Evolutionary conservation across 2,329 filamentous ascomycete genomes (phyloP).

Genomic region (Penicillium hordei): DNA sequence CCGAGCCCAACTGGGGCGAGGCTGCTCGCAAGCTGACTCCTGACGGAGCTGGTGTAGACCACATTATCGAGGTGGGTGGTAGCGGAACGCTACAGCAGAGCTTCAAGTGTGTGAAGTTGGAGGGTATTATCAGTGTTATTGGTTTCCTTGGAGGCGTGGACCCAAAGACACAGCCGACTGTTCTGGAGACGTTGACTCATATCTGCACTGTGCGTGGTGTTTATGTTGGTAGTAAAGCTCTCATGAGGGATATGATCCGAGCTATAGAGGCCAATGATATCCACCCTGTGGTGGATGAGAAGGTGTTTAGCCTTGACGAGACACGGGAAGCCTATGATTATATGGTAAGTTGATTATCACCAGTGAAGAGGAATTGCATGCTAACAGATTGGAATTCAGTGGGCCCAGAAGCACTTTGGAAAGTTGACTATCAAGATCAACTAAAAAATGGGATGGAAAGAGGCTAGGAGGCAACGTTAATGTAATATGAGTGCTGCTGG

Average conservation of each 20-base stretch:
- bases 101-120: conserved; percentile 54
- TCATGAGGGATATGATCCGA: conserved; percentile 60
- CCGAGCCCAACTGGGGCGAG: conserved; percentile 59
- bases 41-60: conserved; percentile 57
- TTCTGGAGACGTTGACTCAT: conserved; percentile 52
- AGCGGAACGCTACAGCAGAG: conserved; percentile 59
- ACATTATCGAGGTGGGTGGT: conserved; percentile 67
- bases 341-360: conserved; percentile 42
- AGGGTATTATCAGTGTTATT: conserved; percentile 58
- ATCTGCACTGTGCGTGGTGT: conserved; percentile 59
- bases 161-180: conserved; percentile 50
- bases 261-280: conserved; percentile 61
- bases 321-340: conserved; percentile 57
- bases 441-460: conserved; percentile 12
- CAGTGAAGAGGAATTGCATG: neutral
- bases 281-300: conserved; percentile 59
- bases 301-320: conserved; percentile 55
- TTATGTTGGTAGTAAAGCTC: conserved; percentile 55
- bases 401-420: conserved; percentile 56
- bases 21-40: conserved; percentile 54
- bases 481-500: neutral
- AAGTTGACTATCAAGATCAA: conserved; percentile 53
- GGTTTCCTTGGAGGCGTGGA: conserved; percentile 56
- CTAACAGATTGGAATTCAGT: conserved; percentile 32
- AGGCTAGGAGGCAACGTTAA: neutral